phyloP scores from a whole-genome alignment of 208 protist genomes.

The Plasmodiophora brassicae region DNA sequence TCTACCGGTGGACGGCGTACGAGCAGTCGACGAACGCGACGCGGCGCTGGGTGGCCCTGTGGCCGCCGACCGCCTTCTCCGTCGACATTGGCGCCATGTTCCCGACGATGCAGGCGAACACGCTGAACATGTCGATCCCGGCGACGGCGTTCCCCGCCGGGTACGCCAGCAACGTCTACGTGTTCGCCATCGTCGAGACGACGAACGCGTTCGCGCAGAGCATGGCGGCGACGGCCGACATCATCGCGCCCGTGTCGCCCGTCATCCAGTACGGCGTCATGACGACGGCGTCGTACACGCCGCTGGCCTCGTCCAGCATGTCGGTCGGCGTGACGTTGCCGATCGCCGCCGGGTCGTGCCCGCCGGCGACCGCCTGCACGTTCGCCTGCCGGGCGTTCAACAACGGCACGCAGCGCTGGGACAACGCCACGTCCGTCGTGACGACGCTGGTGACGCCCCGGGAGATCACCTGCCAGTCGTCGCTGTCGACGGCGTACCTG shows the following conservation, averaged over 20 bases:
- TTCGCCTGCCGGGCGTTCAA: neutral
- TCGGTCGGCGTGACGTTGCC: neutral
- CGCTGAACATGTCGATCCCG: neutral
- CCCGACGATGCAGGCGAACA: neutral
- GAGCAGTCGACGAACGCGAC: neutral
- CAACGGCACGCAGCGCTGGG: neutral
- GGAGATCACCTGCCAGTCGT: neutral
- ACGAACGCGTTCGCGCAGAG: neutral
- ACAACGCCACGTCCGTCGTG: neutral
- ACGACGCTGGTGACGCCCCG: neutral
- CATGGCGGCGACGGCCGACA: neutral
- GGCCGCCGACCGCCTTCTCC: neutral
- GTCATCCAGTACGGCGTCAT: constrained; percentile 24
- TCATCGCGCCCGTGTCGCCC: neutral
- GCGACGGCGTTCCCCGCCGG: neutral
- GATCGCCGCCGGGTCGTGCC: neutral
- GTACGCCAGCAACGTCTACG: neutral
- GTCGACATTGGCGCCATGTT: neutral
- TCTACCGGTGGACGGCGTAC: no score
- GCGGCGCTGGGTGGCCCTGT: neutral
- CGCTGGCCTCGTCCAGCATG: neutral
- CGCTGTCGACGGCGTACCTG: neutral
- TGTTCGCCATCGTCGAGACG: neutral
- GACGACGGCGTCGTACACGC: neutral
- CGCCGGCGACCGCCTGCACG: neutral